Evolutionary conservation across 305 asterid species (phyloP), one percentile per base, ranked within the genome.

Genomic region (Fraxinus velutina): DNA sequence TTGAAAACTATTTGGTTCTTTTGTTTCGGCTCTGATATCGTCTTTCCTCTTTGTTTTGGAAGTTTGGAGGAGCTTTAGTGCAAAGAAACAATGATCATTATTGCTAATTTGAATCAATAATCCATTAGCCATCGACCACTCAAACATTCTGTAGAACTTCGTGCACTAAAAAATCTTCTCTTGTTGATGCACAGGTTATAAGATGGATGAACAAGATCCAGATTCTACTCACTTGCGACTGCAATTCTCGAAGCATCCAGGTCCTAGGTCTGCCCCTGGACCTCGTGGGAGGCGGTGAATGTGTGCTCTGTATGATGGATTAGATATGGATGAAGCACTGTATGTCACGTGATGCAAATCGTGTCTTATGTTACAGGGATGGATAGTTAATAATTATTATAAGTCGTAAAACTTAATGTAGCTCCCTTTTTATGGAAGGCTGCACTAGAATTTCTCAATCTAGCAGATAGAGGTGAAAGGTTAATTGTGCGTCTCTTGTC

Each of bases 161-260:
- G 6, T 15, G 0, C 64, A 39, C 4, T 17, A 2, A 70, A 24
- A 57, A 42, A 30, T 34, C 29, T 2, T 37, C n/a, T 19, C 37
- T 2, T 36, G 47, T 55, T 6, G 12, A 19, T 17, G 72, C 47
- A n/a, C 92, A 88, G 92, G 91, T 80, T 89, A 89, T 81, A 87
- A 82, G 84, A 80, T 89, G 87, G 92, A 89, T 73, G 92, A 89
- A 70, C 83, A 82, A 42, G 92, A 89, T 17, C 82, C 85, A 0
- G 85, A 86, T 19, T 86, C 92, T 17, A 81, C 91, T 27, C 71
- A 78, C 76, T 77, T 89, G 84, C 84, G 91, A 75, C 80, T 89
- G 72, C 91, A 88, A 70, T 89, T 89, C 81, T 89, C 92, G 13
- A 89, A 82, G 86, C 79, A 82, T 66, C 92, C 90, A 9, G 92